Percentiles rank a stretch among this genome's conserved stretches.
These are phyloP conservation scores for Colletotrichum filicis DNA, from an alignment of 2,329 filamentous ascomycete species.

Conservation along the genomic window DNA sequence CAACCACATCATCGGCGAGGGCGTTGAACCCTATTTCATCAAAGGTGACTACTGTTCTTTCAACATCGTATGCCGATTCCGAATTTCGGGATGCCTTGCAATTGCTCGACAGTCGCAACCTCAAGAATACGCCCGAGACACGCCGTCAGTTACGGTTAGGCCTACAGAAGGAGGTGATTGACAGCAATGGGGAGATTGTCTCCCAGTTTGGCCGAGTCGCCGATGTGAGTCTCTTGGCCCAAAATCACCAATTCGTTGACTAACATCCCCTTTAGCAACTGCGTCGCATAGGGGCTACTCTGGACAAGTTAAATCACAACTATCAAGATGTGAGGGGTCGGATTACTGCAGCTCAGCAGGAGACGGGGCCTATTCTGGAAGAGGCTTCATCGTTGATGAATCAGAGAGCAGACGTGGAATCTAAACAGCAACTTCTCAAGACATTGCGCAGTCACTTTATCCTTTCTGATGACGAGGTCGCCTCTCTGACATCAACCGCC, in stretches of 20 bases:
- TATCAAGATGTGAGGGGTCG: slow-evolving; percentile 85
- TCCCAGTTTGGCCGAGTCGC: slow-evolving; percentile 89
- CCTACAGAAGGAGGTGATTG: slow-evolving; percentile 90
- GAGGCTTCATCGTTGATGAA: slow-evolving; percentile 80
- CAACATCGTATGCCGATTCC: slow-evolving; percentile 90
- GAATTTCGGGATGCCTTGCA: slow-evolving; percentile 89
- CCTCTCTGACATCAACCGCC: slow-evolving; percentile 79
- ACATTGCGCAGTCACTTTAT: slow-evolving; percentile 87
- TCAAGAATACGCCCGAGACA: slow-evolving; percentile 81
- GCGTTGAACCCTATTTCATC: slow-evolving; percentile 76
- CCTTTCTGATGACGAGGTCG: slow-evolving; percentile 82
- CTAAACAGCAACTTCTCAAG: slow-evolving; percentile 80
- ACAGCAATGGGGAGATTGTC: slow-evolving; percentile 90
- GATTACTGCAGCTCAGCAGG: slow-evolving; percentile 78
- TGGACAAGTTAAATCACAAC: slow-evolving; percentile 81
- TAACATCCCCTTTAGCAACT: slow-evolving; percentile 73
- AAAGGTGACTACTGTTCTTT: slow-evolving; percentile 86
- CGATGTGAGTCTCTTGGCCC: slow-evolving; percentile 69
- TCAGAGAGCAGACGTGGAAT: slow-evolving; percentile 79
- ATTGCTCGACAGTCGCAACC: slow-evolving; percentile 77
- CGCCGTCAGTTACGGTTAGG: slow-evolving; percentile 83
- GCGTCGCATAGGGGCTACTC: slow-evolving; percentile 81
- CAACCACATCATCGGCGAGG: slow-evolving; percentile 48
- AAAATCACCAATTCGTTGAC: not conserved
- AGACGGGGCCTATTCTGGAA: slow-evolving; percentile 78